phyloP scores from a whole-genome alignment of 768 basidiomycete genomes.

The Lactarius sanguifluus region DNA sequence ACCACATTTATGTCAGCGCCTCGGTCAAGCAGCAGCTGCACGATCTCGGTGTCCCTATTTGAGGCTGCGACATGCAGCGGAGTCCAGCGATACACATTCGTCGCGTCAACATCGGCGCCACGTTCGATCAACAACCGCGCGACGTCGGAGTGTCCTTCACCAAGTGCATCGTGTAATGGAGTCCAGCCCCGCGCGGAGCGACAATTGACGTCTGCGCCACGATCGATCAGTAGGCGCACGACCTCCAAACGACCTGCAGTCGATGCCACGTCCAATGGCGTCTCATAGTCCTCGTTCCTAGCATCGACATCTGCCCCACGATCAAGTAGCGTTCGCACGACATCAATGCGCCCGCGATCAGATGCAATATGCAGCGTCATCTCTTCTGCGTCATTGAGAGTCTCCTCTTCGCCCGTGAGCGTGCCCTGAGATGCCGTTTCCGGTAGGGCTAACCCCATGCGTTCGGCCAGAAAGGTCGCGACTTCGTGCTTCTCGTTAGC shows the following conservation, averaged over 20 bases:
- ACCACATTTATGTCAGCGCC: not conserved
- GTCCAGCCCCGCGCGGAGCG: accelerated
- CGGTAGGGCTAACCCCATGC: not conserved
- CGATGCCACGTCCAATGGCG: not conserved
- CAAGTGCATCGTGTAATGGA: not conserved
- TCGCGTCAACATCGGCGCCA: not conserved
- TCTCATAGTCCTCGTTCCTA: not conserved
- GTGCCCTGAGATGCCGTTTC: not conserved
- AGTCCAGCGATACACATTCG: not conserved
- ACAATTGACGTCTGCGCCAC: not conserved
- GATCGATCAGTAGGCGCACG: not conserved
- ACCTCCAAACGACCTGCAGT: not conserved
- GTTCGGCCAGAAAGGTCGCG: not conserved
- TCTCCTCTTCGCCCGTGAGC: not conserved
- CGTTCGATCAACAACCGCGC: not conserved
- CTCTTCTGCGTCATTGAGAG: not conserved
- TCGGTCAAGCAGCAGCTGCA: not conserved
- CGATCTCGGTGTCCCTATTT: not conserved
- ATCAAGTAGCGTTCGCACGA: not conserved
- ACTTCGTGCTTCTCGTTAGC: not conserved
- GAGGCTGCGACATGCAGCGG: not conserved
- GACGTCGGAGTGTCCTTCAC: not conserved
- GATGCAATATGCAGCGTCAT: not conserved
- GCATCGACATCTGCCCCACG: not conserved
- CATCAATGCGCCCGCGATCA: not conserved